Evolutionary conservation across 495 filamentous ascomycete genomes (phyloP), one percentile per base, ranked within the genome.

Genomic region (Xylaria venustula): DNA sequence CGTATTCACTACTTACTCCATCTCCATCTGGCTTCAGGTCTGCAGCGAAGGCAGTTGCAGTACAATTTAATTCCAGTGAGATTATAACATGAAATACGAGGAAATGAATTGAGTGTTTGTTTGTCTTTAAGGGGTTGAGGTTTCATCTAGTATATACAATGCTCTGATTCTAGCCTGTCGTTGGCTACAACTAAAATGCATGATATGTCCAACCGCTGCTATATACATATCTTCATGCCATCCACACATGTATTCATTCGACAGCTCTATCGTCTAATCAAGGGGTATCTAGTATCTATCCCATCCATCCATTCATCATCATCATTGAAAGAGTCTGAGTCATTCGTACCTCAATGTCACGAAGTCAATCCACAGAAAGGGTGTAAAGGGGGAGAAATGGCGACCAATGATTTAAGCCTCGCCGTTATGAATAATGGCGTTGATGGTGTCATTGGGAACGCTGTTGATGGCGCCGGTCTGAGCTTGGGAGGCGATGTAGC

Each of bases 361-460:
- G 20, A 22, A 28, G 44, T 30, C 2, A 34, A 5, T 49, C 55
- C 30, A 23, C 30, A 12, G 20, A 1, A 15, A 15, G 36, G 7
- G 37, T 17, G 25, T n/a, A 54, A 9, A 28, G 52, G 28, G 28
- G 23, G 15, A 41, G 20, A 45, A 11, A 54, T 26, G 7, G 17
- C 3, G 7, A 5, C 14, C 15, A 34, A 22, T 30, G 15, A 41
- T 15, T 36, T 48, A 44, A 41, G 32, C 73, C 37, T 59, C 9
- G 62, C 69, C 78, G 74, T 84, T 84, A 74, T 82, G 81, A 37
- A 79, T 74, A 14, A 84, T 67, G 25, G 62, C 50, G 69, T 84
- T 82, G 61, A 63, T 62, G 54, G 75, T 83, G 51, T 73, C 76
- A 57, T 67, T 69, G 41, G 76, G 77, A 5, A 81, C 47, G 52